phyloP scores from a whole-genome alignment of 2,329 filamentous ascomycete species.

The Verticillium tricorpus region DNA sequence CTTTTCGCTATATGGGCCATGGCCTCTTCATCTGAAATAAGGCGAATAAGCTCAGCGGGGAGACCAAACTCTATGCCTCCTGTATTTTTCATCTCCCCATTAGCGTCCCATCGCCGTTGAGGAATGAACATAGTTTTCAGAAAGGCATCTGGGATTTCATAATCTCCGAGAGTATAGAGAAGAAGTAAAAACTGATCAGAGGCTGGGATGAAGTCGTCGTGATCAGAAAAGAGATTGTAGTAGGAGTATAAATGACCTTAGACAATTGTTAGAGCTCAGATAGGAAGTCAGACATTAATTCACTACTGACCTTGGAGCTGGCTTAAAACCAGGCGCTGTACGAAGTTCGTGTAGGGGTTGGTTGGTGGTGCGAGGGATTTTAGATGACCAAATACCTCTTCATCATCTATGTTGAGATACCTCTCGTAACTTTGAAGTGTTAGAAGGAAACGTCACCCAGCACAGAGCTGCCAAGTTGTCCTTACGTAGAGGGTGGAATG shows the following conservation, averaged over 20 bases:
- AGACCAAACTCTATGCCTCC: too few relatives aligned
- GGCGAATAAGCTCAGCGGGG: too few relatives aligned
- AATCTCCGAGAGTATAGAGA: conserved; percentile 13
- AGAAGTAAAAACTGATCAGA: conserved; percentile 20
- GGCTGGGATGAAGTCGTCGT: conserved; percentile 18
- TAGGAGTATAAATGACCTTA: conserved; percentile 6
- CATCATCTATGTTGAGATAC: conserved; percentile 28
- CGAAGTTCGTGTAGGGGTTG: conserved; percentile 12
- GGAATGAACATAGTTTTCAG: too few relatives aligned
- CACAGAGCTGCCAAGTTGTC: background rate
- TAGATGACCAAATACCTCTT: conserved; percentile 22
- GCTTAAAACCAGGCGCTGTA: too few relatives aligned
- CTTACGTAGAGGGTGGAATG: conserved; percentile 28
- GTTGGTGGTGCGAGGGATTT: conserved; percentile 11
- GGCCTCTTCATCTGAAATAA: too few relatives aligned
- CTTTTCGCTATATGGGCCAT: too few relatives aligned
- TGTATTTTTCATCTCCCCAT: too few relatives aligned
- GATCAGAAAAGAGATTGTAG: conserved; percentile 19
- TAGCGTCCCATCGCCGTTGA: too few relatives aligned
- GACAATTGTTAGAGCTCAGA: conserved; percentile 17
- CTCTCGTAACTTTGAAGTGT: conserved; percentile 22
- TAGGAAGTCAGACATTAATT: too few relatives aligned
- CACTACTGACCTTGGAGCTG: too few relatives aligned
- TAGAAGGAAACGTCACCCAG: background rate
- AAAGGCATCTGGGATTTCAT: too few relatives aligned